phyloP scores from a whole-genome alignment of 768 basidiomycete genomes.

The Pleurotus giganteus region DNA sequence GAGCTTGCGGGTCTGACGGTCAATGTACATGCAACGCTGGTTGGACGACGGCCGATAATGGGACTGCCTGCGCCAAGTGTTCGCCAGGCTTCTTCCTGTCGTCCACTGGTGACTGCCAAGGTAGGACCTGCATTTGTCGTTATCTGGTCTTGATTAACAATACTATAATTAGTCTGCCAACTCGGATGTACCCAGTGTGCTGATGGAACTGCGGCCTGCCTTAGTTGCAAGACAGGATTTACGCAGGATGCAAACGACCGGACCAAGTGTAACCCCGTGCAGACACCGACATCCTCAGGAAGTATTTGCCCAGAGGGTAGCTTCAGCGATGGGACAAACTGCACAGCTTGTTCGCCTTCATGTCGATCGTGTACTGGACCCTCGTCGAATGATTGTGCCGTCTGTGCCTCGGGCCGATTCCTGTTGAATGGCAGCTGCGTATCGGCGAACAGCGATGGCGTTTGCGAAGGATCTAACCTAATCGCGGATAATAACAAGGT shows the following conservation, averaged over 20 bases:
- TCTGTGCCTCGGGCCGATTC: constrained; percentile 63
- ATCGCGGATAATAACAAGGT: constrained; percentile 80
- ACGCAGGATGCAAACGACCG: constrained; percentile 63
- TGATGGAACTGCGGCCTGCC: constrained; percentile 65
- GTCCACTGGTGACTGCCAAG: constrained; percentile 69
- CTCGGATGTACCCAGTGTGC: constrained; percentile 73
- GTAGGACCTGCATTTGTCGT: constrained; percentile 33
- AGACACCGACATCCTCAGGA: constrained; percentile 49
- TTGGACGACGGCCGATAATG: constrained; percentile 68
- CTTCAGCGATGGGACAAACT: constrained; percentile 54
- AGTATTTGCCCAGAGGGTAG: constrained; percentile 62
- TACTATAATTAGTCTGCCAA: constrained; percentile 53
- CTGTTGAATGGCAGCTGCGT: constrained; percentile 73
- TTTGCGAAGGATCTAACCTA: constrained; percentile 68
- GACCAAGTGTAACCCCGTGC: constrained; percentile 60
- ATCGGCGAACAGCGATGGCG: constrained; percentile 58
- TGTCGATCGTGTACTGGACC: constrained; percentile 72
- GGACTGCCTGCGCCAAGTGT: constrained; percentile 77
- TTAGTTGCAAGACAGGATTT: constrained; percentile 68
- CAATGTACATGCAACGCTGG: constrained; percentile 78
- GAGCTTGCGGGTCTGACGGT: constrained; percentile 64
- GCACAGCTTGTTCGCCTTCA: constrained; percentile 57
- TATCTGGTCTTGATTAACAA: constrained; percentile 7
- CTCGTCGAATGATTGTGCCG: constrained; percentile 67
- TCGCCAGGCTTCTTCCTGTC: constrained; percentile 72